These are phyloP conservation scores for Chlorella sp. DNA, from an alignment of 139 green algal species.

Conservation along the genomic window DNA sequence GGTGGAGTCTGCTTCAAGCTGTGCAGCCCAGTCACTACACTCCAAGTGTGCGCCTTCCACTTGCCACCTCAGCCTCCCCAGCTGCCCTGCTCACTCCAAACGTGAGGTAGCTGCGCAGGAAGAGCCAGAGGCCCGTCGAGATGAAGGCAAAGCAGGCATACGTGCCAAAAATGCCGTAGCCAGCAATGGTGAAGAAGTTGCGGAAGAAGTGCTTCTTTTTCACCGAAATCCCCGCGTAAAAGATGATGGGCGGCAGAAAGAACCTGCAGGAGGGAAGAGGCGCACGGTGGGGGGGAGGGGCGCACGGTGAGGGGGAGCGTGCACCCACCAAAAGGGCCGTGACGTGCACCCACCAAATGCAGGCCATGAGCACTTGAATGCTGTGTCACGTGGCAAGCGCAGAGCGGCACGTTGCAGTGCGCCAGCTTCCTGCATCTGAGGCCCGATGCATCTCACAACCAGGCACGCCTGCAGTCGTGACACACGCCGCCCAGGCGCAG, in stretches of 20 bases:
- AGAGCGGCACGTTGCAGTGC: too few relatives aligned
- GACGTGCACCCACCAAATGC: too few relatives aligned
- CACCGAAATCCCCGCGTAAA: conserved; percentile 83
- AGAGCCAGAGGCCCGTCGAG: conserved; percentile 49
- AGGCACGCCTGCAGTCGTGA: too few relatives aligned
- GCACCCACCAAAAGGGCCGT: too few relatives aligned
- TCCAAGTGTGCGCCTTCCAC: neutral
- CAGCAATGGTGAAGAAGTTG: conserved; percentile 83
- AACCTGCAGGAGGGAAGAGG: conserved; percentile 71
- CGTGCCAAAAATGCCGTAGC: conserved; percentile 77
- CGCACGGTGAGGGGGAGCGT: too few relatives aligned
- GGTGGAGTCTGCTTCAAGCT: neutral
- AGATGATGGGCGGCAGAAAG: conserved; percentile 90
- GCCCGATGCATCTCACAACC: too few relatives aligned
- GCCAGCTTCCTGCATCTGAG: too few relatives aligned
- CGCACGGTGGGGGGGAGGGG: conserved; percentile 45
- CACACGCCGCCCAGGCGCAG: neutral
- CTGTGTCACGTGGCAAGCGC: too few relatives aligned
- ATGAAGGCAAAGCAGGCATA: conserved; percentile 77
- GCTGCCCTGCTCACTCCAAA: conserved; percentile 41
- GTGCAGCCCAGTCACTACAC: neutral
- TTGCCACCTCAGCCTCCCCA: too few relatives aligned
- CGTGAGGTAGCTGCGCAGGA: conserved; percentile 46
- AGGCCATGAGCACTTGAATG: too few relatives aligned
- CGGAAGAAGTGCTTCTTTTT: conserved; percentile 87